A percentile compares a stretch with the other conserved stretches of the same genome.
phyloP scores from a whole-genome alignment of 1,139 yeast genomes.

The Yamadazyma diospyri region DNA sequence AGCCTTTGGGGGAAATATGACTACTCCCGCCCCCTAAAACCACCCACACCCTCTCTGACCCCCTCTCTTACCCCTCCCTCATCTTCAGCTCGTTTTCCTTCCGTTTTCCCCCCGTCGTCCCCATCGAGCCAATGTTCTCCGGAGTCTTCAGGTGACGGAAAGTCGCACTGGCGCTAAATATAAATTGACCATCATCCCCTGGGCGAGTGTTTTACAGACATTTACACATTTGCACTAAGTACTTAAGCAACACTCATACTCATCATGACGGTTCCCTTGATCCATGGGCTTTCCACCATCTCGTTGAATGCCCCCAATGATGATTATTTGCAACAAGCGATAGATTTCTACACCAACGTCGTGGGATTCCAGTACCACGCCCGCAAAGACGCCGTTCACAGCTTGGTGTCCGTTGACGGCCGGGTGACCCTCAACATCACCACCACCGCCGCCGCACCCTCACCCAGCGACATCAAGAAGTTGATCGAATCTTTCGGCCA shows the following conservation, averaged over 20 bases:
- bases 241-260: too few relatives aligned
- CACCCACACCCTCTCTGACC: too few relatives aligned
- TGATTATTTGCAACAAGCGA: conserved; percentile 32
- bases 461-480: conserved; percentile 23
- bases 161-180: conserved; percentile 2
- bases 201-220: too few relatives aligned
- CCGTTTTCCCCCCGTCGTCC: neutral
- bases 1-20: too few relatives aligned
- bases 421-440: conserved; percentile 28
- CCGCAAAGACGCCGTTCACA: conserved; percentile 19
- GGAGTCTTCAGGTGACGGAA: conserved; percentile 8
- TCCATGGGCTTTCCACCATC: conserved; percentile 51
- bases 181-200: conserved; percentile 2
- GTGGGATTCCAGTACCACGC: conserved; percentile 39
- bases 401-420: conserved; percentile 31
- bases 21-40: too few relatives aligned
- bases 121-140: conserved; percentile 5
- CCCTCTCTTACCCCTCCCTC: too few relatives aligned
- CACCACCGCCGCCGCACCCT: conserved; percentile 24
- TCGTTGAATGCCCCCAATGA: conserved; percentile 41
- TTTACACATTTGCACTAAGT: too few relatives aligned
- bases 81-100: too few relatives aligned
- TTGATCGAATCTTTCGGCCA: conserved; percentile 22
- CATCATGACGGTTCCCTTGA: conserved; percentile 31
- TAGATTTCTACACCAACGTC: conserved; percentile 44